Percentiles rank a stretch among this genome's conserved stretches.
Conservation (phyloP, 345 rosid species). For the Syzygium aqueum region DNA sequence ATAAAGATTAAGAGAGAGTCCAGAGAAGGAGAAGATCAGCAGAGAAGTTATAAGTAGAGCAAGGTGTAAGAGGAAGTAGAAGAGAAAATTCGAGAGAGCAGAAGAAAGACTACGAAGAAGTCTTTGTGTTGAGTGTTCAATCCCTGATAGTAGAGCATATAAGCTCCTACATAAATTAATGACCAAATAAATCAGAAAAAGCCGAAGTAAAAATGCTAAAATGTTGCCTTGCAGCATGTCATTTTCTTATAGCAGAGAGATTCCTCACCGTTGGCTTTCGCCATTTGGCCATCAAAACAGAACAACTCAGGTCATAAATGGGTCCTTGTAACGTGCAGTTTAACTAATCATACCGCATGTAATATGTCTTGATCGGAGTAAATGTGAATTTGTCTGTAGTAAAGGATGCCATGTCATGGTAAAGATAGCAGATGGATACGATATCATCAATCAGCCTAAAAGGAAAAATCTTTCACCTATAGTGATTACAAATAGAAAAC, state of each 20-base stretch:
- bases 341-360: background rate
- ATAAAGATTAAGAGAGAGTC: background rate
- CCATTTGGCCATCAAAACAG: background rate
- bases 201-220: background rate
- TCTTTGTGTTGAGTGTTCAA: background rate
- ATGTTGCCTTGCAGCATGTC: background rate
- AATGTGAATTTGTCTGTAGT: background rate
- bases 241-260: background rate
- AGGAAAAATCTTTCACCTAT: background rate
- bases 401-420: background rate
- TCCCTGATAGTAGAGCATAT: background rate
- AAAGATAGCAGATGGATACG: background rate
- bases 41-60: background rate
- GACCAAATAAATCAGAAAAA: background rate
- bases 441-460: background rate
- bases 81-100: background rate
- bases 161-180: background rate
- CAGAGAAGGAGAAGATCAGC: background rate
- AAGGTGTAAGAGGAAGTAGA: background rate
- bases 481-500: background rate
- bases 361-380: background rate
- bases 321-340: background rate
- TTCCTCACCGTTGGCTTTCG: background rate
- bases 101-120: background rate
- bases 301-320: background rate